Conservation (phyloP, 83 land plant species). For the Isoetes engelmannii region DNA sequence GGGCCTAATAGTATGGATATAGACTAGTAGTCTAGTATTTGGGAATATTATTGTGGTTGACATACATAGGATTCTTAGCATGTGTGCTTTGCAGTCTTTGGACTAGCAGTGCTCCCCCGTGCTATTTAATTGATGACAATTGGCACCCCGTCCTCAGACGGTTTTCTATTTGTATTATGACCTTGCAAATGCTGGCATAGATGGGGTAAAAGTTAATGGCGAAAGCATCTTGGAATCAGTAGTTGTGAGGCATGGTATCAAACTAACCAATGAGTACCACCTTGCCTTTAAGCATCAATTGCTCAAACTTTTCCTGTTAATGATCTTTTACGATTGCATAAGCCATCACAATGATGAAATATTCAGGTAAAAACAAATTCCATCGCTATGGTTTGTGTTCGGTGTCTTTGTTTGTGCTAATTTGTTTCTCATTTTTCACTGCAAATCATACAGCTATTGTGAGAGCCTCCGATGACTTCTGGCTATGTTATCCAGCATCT, state of each 20-base stretch:
- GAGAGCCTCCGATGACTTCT: constrained; percentile 92
- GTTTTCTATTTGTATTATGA: constrained; percentile 67
- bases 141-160: constrained; percentile 81
- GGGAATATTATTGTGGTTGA: too few relatives aligned
- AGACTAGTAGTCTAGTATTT: too few relatives aligned
- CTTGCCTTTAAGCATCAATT: constrained; percentile 68
- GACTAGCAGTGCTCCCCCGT: constrained; percentile 78
- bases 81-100: constrained; percentile 51
- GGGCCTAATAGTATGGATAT: too few relatives aligned
- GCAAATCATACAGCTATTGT: constrained; percentile 66
- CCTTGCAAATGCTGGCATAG: constrained; percentile 70
- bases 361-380: constrained; percentile 81
- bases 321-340: constrained; percentile 90
- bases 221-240: constrained; percentile 89
- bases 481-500: constrained; percentile 77
- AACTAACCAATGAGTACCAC: constrained; percentile 61
- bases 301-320: constrained; percentile 76
- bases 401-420: neutral
- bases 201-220: constrained; percentile 93
- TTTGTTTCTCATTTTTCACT: constrained; percentile 28
- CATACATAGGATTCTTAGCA: too few relatives aligned
- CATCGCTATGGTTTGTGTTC: too few relatives aligned
- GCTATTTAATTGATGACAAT: constrained; percentile 90
- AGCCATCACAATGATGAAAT: constrained; percentile 83
- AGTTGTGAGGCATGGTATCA: constrained; percentile 76